phyloP scores from a whole-genome alignment of 495 filamentous ascomycete species.

The Gamarada debralockiae region DNA sequence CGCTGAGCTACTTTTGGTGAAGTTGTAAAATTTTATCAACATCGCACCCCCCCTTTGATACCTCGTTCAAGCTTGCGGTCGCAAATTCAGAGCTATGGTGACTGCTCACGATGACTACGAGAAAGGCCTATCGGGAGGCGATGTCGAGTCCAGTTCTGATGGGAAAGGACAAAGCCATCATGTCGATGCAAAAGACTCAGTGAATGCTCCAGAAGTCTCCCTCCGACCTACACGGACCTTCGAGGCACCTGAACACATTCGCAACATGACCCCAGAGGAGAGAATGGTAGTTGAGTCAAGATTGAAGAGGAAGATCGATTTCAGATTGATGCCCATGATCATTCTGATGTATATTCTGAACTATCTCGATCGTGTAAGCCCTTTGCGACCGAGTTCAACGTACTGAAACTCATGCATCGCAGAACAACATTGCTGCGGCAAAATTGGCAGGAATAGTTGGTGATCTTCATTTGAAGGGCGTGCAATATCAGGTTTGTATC shows the following conservation, averaged over 20 bases:
- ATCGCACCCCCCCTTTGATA: too few species aligned
- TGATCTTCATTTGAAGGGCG: conserved; percentile 39
- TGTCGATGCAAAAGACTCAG: conserved; percentile 3
- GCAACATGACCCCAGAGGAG: conserved; percentile 44
- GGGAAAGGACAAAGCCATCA: conserved; percentile 11
- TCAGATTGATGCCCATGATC: conserved; percentile 57
- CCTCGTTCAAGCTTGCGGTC: too few species aligned
- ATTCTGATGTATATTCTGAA: conserved; percentile 78
- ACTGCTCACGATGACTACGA: conserved; percentile 7
- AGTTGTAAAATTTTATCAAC: too few species aligned
- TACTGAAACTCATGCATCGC: not conserved
- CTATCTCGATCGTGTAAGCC: conserved; percentile 68
- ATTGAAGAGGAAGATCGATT: conserved; percentile 61
- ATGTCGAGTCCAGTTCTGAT: conserved; percentile 8
- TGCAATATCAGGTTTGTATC: conserved; percentile 44
- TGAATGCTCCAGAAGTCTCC: not conserved
- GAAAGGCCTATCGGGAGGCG: conserved; percentile 7
- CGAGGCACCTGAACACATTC: conserved; percentile 48
- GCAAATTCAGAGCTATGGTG: conserved; percentile 4
- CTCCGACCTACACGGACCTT: conserved; percentile 18
- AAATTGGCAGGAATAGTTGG: conserved; percentile 43
- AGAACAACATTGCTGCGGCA: conserved; percentile 50
- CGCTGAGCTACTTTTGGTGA: too few species aligned
- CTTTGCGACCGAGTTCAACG: conserved; percentile 14
- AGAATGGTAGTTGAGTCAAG: conserved; percentile 41